Percentiles rank a stretch among this genome's conserved stretches.
Evolutionary conservation across 2,329 filamentous ascomycete species (phyloP).

Genomic region (Trichoderma citrinoviride): DNA sequence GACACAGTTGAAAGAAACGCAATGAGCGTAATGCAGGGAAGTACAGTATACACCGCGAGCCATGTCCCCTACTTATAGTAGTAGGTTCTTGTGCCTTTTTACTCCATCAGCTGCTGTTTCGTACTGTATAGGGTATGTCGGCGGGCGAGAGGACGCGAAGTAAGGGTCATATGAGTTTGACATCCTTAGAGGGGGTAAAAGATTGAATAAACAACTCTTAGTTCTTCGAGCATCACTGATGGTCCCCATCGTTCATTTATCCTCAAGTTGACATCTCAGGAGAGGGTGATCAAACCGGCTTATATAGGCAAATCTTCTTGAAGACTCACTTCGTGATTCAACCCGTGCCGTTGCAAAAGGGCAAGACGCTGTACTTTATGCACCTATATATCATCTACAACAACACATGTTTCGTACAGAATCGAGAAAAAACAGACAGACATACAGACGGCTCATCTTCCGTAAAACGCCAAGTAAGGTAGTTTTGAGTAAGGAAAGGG

Average conservation of each 20-base stretch:
- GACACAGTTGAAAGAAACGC: no score
- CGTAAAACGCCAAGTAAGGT: constrained; percentile 2
- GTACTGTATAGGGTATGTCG: background rate
- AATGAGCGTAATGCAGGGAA: no score
- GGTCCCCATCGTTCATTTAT: no score
- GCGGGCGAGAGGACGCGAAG: background rate
- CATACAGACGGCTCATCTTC: background rate
- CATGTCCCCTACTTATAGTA: no score
- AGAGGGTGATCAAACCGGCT: no score
- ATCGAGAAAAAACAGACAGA: constrained; percentile 26
- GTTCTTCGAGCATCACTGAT: no score
- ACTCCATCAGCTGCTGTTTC: background rate
- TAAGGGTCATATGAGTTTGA: constrained; percentile 28
- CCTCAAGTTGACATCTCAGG: no score
- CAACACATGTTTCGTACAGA: constrained; percentile 34
- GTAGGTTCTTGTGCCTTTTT: constrained; percentile 1
- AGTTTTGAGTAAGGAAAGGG: background rate
- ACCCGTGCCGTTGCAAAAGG: background rate
- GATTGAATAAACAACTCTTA: no score
- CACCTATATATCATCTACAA: constrained; percentile 24
- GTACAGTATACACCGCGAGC: no score
- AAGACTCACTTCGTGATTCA: no score
- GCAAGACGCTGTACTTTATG: constrained; percentile 9
- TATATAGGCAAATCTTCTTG: no score
- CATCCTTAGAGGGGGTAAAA: constrained; percentile 33